Evolutionary conservation across 129 eudicot species (phyloP).

Genomic region (Chrysanthemum seticuspe): DNA sequence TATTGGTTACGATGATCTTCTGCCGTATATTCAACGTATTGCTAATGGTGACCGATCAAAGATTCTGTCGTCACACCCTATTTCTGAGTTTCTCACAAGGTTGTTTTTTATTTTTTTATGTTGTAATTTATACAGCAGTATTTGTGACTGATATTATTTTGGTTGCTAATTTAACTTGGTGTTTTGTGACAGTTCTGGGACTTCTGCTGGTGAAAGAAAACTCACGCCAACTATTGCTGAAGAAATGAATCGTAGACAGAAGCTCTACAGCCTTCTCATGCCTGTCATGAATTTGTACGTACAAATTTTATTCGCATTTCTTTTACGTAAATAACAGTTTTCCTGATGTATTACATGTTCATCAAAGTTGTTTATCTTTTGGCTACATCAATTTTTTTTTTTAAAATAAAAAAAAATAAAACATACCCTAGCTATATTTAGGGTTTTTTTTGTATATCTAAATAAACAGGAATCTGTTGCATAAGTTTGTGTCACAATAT

Average conservation of each 20-base stretch:
- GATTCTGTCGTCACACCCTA: slow-evolving; percentile 65
- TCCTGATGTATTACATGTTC: too few relatives aligned
- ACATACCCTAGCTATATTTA: too few relatives aligned
- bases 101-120: slow-evolving; percentile 3
- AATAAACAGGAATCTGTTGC: too few relatives aligned
- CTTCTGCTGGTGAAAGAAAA: slow-evolving; percentile 93
- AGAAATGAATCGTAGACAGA: slow-evolving; percentile 69
- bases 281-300: slow-evolving; percentile 78
- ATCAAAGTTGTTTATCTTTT: too few relatives aligned
- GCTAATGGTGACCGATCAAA: slow-evolving; percentile 80
- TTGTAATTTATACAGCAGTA: too few relatives aligned
- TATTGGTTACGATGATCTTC: slow-evolving; percentile 66
- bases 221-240: slow-evolving; percentile 93
- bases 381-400: too few relatives aligned
- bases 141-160: background rate
- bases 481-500: too few relatives aligned
- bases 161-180: background rate
- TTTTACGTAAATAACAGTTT: background rate
- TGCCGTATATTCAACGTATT: slow-evolving; percentile 65
- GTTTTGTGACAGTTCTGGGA: slow-evolving; percentile 64
- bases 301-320: background rate
- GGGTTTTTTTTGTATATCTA: too few relatives aligned
- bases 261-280: slow-evolving; percentile 74
- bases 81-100: slow-evolving; percentile 93
- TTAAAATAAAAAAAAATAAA: too few relatives aligned